phyloP scores from a whole-genome alignment of 805 yeast genomes.

The Candida alai region DNA sequence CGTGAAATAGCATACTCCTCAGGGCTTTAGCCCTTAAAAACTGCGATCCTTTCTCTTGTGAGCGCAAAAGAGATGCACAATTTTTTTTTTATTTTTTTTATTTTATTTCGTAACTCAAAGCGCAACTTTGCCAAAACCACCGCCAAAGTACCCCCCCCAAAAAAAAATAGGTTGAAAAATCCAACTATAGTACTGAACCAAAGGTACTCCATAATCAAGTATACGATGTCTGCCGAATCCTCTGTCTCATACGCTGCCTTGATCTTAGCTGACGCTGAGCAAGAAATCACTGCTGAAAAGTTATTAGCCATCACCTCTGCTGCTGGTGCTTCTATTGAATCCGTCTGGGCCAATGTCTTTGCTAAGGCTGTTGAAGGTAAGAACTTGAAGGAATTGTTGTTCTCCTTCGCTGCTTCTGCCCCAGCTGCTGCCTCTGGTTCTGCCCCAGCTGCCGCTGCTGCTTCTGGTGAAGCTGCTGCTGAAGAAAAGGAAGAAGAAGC shows the following conservation, averaged over 20 bases:
- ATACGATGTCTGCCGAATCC: slow-evolving; percentile 80
- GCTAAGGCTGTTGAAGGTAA: slow-evolving; percentile 86
- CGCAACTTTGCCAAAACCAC: too few relatives aligned
- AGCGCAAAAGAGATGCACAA: too few relatives aligned
- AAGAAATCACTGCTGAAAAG: slow-evolving; percentile 88
- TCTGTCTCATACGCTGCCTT: slow-evolving; percentile 97
- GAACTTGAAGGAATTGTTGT: slow-evolving; percentile 75
- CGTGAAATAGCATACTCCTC: too few relatives aligned
- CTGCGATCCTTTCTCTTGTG: too few relatives aligned
- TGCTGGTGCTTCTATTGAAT: slow-evolving; percentile 78
- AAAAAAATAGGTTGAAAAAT: too few relatives aligned
- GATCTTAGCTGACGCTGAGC: slow-evolving; percentile 95
- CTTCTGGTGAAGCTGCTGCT: slow-evolving; percentile 61
- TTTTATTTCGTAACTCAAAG: too few relatives aligned
- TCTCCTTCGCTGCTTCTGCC: slow-evolving; percentile 48
- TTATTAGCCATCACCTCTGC: slow-evolving; percentile 71
- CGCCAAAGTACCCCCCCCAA: too few relatives aligned
- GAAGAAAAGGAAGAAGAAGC: slow-evolving; percentile 67
- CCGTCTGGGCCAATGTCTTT: slow-evolving; percentile 83
- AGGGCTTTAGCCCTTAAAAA: too few relatives aligned
- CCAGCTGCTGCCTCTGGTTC: slow-evolving; percentile 37
- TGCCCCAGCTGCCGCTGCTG: slow-evolving; percentile 30
- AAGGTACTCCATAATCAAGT: too few relatives aligned
- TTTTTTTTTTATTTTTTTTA: too few relatives aligned
- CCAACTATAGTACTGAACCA: too few relatives aligned